Evolutionary conservation across 2,329 filamentous ascomycete species (phyloP), one percentile per base, ranked within the genome.

Genomic region (Metarhizium anisopliae): DNA sequence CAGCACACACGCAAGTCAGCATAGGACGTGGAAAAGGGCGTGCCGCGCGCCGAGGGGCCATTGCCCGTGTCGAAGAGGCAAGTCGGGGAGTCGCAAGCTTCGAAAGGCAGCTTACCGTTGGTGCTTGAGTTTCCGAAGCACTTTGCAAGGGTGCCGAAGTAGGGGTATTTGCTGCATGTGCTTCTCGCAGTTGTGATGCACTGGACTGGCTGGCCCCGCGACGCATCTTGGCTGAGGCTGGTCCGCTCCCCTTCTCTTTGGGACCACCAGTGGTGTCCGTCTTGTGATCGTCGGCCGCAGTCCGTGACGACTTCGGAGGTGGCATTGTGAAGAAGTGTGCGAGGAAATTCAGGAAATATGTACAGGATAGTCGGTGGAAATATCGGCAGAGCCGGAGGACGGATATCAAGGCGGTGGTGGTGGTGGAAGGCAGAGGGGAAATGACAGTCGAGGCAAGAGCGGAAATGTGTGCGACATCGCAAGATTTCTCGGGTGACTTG

Each of bases 221-320:
- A 54, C 79, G 79, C 69, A 81, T 74, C 67, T 84, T 84, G 58
- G 77, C 73, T 54, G 78, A 77, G 16, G 74, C 65, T 54, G 74
- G 68, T 53, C 70, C 70, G 58, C 69, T 72, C 50, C 18, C 50
- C 66, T 77, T 78, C 57, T 79, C 74, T 63, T 79, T 77, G 55
- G 58, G 4, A n/a, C 63, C 50, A 56, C 65, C 64, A 56, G 67
- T 62, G 49, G 65, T 62, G 55, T 79, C 76, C 53, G 68, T 56
- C 63, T 78, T 79, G 61, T 68, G 60, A 60, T 79, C 76, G 62
- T 78, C 76, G 64, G 75, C 72, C 14, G 50, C 52, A 59, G 68
- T 68, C 59, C 75, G 74, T 51, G 74, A 72, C 51, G 72, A 65
- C 67, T 80, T 79, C 52, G 73, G 63, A 4, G 76, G 75, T 25